Base-by-base conservation (phyloP, 768 basidiomycete species). In the Scleroderma citrinum region DNA sequence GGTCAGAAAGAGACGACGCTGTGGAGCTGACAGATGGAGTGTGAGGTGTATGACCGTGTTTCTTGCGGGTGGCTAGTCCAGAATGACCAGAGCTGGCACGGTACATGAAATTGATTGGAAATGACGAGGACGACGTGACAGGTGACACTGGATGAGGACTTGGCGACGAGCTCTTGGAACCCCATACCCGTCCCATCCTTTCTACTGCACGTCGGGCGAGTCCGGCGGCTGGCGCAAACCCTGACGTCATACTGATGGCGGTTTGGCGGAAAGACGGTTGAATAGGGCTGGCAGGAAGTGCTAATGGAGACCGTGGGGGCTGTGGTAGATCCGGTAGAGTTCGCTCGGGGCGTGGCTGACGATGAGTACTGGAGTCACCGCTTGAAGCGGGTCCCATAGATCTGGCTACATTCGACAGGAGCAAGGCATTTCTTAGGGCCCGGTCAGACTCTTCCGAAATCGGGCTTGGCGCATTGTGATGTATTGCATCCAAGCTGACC, bases 191-290 rank as follows among this genome's bases (percentile, higher is more conserved):
- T 34, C 82, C 82, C 72, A 89, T 79, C 64, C 80, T 84, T 68
- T 88, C 87, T 3, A 86, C 85, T 3, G 88, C 86, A 49, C 83
- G 77, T 59, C 82, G 83, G 10, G 86, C 87, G 8, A 87, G 73
- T 8, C 85, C 86, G 16, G 85, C 84, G 19, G 82, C 83, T 23
- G 85, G 84, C 3, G 81, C 81, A 42, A 87, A 73, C 36, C 81
- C 76, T 34, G 74, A 75, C 2, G 83, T 78, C 70, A 89, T 81
- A 57, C 85, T 87, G 53, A 88, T 75, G 16, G 87, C 77, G n/a
- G 83, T 81, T 58, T 81, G 83, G 19, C 83, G 69, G 52, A 76
- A 68, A 23, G 71, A 67, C 11, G 69, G 65, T 37, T 66, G 60
- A 21, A 60, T 50, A 46, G 48, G 55, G 32, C 52, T 31, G 17